A percentile compares a stretch with the other conserved stretches of the same genome.
phyloP scores from a whole-genome alignment of 2,329 filamentous ascomycete species.

The Microcyclosporella mali region DNA sequence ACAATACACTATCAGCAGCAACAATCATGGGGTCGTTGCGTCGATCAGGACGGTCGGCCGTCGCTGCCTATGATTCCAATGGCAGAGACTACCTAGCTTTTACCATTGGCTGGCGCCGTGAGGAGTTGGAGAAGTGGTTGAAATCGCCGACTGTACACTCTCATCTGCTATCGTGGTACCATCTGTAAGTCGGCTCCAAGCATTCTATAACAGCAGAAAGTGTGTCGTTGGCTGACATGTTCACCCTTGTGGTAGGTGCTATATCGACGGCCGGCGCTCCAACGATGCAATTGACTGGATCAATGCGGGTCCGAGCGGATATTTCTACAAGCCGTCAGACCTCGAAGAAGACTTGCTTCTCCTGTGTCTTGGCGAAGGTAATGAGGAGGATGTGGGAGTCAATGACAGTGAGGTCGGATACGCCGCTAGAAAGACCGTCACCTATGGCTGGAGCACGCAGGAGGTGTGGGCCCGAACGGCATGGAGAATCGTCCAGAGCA shows the following conservation, averaged over 20 bases:
- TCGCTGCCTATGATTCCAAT: conserved; percentile 17
- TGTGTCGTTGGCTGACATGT: no score
- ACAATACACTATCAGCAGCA: background rate
- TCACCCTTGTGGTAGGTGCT: no score
- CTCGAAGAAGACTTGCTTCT: conserved; percentile 22
- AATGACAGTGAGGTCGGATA: background rate
- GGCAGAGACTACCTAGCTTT: conserved; percentile 21
- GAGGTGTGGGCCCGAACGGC: conserved; percentile 22
- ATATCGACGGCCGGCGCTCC: conserved; percentile 9
- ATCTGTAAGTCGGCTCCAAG: conserved; percentile 11
- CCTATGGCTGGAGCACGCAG: conserved; percentile 16
- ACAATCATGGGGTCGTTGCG: conserved; percentile 8
- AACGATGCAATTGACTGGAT: conserved; percentile 20
- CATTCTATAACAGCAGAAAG: no score
- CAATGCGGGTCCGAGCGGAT: conserved; percentile 13
- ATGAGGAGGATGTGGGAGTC: conserved; percentile 1
- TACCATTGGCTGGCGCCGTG: conserved; percentile 8
- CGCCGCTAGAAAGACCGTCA: conserved; percentile 6
- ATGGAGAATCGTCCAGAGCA: conserved; percentile 20
- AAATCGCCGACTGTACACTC: conserved; percentile 12
- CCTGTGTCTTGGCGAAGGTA: conserved; percentile 18
- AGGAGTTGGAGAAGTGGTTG: conserved; percentile 19
- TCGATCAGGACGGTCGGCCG: conserved; percentile 10
- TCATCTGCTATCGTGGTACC: conserved; percentile 21
- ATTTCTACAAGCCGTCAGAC: conserved; percentile 15